Conservation (phyloP, 495 filamentous ascomycete species). For the Pyrenula massariospora region DNA sequence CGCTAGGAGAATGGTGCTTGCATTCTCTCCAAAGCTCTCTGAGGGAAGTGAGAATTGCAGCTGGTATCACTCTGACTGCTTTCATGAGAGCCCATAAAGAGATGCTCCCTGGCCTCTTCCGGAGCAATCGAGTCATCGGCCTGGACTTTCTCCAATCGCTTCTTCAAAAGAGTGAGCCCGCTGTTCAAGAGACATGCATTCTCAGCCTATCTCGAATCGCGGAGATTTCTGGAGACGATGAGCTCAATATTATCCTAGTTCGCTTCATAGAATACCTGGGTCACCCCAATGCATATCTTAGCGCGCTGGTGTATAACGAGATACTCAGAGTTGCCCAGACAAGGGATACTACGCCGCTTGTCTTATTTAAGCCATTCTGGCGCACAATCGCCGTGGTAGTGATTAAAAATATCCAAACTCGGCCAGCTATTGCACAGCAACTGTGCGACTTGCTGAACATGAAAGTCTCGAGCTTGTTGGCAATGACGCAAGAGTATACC, state of each 20-base stretch:
- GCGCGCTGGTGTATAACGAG: conserved; percentile 71
- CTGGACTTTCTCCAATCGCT: conserved; percentile 59
- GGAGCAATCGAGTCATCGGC: conserved; percentile 53
- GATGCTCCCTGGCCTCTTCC: conserved; percentile 29
- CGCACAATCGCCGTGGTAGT: conserved; percentile 64
- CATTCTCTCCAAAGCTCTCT: conserved; percentile 68
- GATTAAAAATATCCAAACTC: conserved; percentile 65
- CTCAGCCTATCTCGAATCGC: conserved; percentile 75
- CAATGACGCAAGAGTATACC: conserved; percentile 67
- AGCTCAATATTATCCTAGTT: conserved; percentile 74
- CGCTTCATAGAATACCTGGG: conserved; percentile 79
- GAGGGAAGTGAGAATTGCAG: conserved; percentile 74
- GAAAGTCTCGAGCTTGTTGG: conserved; percentile 58
- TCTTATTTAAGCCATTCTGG: conserved; percentile 80
- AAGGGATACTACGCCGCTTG: conserved; percentile 43
- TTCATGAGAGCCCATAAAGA: not conserved
- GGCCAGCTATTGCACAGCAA: conserved; percentile 69
- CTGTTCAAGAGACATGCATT: conserved; percentile 72
- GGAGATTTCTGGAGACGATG: conserved; percentile 54
- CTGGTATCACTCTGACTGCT: conserved; percentile 36
- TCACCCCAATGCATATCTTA: conserved; percentile 67
- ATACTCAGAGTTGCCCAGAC: conserved; percentile 53
- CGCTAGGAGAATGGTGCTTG: conserved; percentile 68
- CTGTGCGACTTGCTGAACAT: conserved; percentile 70
- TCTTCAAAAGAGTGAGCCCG: conserved; percentile 48